phyloP scores from a whole-genome alignment of 805 yeast species.

The Yarrowia sp. region DNA sequence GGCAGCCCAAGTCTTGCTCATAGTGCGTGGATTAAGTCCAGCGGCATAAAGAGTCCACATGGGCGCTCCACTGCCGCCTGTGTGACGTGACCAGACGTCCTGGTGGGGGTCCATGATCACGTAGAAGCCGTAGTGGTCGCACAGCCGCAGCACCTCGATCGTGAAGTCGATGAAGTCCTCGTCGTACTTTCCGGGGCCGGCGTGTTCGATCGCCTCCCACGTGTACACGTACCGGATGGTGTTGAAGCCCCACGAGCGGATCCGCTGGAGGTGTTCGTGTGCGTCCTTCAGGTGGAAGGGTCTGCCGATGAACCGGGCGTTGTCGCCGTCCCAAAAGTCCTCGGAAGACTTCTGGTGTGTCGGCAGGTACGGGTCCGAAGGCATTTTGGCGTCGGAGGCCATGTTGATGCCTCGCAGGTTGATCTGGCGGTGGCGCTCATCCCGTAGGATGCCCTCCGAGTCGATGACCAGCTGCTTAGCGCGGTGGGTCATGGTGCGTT shows the following conservation, averaged over 20 bases:
- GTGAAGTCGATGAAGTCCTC: slow-evolving; percentile 72
- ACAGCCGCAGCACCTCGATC: slow-evolving; percentile 55
- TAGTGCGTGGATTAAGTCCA: slow-evolving; percentile 71
- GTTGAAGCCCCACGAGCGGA: slow-evolving; percentile 79
- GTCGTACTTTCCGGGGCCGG: slow-evolving; percentile 80
- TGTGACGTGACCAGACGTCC: slow-evolving; percentile 86
- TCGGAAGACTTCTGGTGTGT: slow-evolving; percentile 40
- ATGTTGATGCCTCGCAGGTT: slow-evolving; percentile 75
- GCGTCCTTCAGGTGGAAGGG: slow-evolving; percentile 79
- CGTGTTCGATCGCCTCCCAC: slow-evolving; percentile 91
- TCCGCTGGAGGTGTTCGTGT: slow-evolving; percentile 60
- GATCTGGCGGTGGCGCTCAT: slow-evolving; percentile 54
- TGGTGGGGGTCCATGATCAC: slow-evolving; percentile 88
- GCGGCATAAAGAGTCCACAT: slow-evolving; percentile 91
- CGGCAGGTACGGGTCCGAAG: slow-evolving; percentile 50
- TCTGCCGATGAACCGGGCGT: slow-evolving; percentile 70
- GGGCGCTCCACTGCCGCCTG: slow-evolving; percentile 96
- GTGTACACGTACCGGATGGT: slow-evolving; percentile 73
- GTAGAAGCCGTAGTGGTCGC: slow-evolving; percentile 64
- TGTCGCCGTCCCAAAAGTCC: slow-evolving; percentile 58
- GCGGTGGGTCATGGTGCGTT: not conserved
- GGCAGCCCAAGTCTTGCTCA: slow-evolving; percentile 74
- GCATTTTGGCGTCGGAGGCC: slow-evolving; percentile 71
- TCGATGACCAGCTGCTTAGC: slow-evolving; percentile 36
- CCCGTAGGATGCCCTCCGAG: slow-evolving; percentile 56